A percentile compares a stretch with the other conserved stretches of the same genome.
These are phyloP conservation scores for Lotmaria passim DNA, from an alignment of 208 protist genomes.

Conservation along the genomic window DNA sequence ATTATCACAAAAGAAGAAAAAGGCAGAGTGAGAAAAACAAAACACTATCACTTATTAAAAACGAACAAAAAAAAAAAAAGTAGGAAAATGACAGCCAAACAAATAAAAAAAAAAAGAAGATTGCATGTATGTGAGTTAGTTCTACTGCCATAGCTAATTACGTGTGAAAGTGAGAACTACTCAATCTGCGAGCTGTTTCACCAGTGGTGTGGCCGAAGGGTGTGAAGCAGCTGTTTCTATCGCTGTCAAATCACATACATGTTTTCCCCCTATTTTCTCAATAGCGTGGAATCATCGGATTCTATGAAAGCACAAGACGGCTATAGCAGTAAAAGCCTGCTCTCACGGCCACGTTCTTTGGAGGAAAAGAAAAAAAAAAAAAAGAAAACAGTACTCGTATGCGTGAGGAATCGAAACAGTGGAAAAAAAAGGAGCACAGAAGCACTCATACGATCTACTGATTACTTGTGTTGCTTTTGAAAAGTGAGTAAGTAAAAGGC, in stretches of 20 bases:
- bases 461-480: not conserved
- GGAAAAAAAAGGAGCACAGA: not conserved
- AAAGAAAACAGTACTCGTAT: not conserved
- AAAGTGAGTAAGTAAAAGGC: not conserved
- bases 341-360: not conserved
- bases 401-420: too few relatives aligned
- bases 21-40: not conserved
- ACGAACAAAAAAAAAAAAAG: slow-evolving; percentile 12
- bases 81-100: slow-evolving; percentile 10
- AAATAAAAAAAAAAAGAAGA: slow-evolving; percentile 12
- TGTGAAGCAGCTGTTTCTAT: slow-evolving; percentile 7
- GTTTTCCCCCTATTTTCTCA: not conserved
- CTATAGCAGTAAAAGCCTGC: not conserved
- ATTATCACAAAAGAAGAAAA: not conserved
- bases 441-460: not conserved
- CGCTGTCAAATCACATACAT: not conserved
- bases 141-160: not conserved
- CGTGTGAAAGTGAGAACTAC: not conserved
- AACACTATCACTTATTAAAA: slow-evolving; percentile 4
- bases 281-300: not conserved
- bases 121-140: not conserved
- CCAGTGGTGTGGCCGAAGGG: not conserved
- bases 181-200: not conserved
- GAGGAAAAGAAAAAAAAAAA: not conserved
- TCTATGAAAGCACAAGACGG: not conserved